Evolutionary conservation across 1,284 basidiomycete species (phyloP).

Genomic region (Tylopilus sp.): DNA sequence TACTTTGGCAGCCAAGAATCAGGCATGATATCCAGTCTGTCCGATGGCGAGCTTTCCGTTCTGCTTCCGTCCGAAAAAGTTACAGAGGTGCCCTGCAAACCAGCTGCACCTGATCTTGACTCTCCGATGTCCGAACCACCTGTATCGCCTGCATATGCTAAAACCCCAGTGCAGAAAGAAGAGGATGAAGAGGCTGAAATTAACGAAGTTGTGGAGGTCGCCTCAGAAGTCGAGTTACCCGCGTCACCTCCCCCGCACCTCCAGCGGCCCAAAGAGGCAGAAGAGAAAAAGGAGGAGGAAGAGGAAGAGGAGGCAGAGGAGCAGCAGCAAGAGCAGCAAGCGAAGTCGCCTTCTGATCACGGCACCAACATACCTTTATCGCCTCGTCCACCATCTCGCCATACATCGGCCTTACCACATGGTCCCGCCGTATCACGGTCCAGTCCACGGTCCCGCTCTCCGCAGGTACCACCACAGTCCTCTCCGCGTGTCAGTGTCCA

Average conservation of each 20-base stretch:
- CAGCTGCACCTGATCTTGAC: slow-evolving; percentile 21
- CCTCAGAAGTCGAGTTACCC: slow-evolving; percentile 13
- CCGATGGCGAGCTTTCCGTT: slow-evolving; percentile 29
- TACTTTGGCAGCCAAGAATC: slow-evolving; percentile 35
- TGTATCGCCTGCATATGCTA: slow-evolving; percentile 23
- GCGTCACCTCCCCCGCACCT: slow-evolving; percentile 13
- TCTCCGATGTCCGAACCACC: slow-evolving; percentile 36
- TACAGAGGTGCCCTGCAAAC: slow-evolving; percentile 9
- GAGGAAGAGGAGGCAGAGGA: slow-evolving; percentile 22
- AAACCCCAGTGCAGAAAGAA: slow-evolving; percentile 24
- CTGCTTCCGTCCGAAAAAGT: slow-evolving; percentile 15
- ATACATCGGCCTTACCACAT: slow-evolving; percentile 5
- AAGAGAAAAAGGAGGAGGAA: slow-evolving; percentile 16
- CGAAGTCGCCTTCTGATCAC: slow-evolving; percentile 4
- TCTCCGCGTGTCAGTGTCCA: slow-evolving; percentile 8
- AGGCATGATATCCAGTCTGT: slow-evolving; percentile 36
- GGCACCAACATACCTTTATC: slow-evolving; percentile 1
- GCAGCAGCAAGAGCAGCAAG: slow-evolving; percentile 13
- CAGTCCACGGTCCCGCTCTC: slow-evolving; percentile 18
- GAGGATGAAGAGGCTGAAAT: slow-evolving; percentile 28
- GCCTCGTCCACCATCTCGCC: slow-evolving; percentile 19
- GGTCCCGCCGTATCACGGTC: slow-evolving; percentile 19
- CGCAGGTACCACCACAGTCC: slow-evolving; percentile 4
- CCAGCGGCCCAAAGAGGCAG: slow-evolving; percentile 11
- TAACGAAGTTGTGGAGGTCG: slow-evolving; percentile 9